Conservation (phyloP, 345 rosid species). For the Boechera retrofracta region DNA sequence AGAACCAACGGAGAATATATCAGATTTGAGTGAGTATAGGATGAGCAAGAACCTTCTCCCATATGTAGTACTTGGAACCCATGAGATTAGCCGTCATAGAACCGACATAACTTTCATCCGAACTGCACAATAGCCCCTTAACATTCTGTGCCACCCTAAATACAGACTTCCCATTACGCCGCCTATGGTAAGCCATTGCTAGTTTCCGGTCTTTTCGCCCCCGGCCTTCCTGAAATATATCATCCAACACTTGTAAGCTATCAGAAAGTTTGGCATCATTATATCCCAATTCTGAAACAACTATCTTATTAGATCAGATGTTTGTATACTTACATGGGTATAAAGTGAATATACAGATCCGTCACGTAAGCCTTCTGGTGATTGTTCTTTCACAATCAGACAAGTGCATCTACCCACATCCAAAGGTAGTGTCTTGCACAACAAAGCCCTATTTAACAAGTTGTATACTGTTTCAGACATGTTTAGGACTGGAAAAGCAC, state of each 20-base stretch:
- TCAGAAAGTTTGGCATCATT: neutral
- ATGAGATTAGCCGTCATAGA: conserved; percentile 77
- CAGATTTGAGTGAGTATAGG: neutral
- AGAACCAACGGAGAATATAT: neutral
- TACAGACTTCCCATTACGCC: conserved; percentile 70
- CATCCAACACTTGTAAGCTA: conserved; percentile 23
- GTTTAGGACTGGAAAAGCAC: conserved; percentile 2
- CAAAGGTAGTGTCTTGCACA: conserved; percentile 84
- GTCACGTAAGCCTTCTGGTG: conserved; percentile 54
- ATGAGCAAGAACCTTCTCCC: conserved; percentile 62
- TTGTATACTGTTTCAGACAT: conserved; percentile 5
- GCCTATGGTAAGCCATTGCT: conserved; percentile 76
- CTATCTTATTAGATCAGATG: neutral
- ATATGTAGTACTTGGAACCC: conserved; percentile 85
- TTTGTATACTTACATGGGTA: conserved; percentile 64
- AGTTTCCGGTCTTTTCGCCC: conserved; percentile 87
- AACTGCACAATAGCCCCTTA: conserved; percentile 63
- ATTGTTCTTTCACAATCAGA: conserved; percentile 74
- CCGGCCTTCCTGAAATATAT: conserved; percentile 76
- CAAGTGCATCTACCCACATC: conserved; percentile 93
- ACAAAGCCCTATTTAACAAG: conserved; percentile 63
- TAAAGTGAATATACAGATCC: conserved; percentile 78
- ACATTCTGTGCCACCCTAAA: conserved; percentile 68
- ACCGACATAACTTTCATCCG: conserved; percentile 82
- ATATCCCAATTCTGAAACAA: neutral